Evolutionary conservation across 192 early-diverging fungal genomes (phyloP), one percentile per base, ranked within the genome.

Genomic region (Obelidium mucronatum): DNA sequence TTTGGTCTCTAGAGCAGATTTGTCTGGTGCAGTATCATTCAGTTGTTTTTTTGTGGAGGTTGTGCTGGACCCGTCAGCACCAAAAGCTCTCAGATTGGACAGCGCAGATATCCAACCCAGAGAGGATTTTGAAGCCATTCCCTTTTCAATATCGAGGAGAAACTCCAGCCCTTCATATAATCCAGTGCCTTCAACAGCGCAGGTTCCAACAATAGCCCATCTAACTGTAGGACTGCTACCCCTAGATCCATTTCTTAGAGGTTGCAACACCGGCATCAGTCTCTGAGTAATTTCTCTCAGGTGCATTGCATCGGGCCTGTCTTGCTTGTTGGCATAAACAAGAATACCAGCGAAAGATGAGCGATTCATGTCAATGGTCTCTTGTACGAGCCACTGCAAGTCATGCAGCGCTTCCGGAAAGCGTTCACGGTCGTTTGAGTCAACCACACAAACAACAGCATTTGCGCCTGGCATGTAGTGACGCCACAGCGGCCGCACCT

Each of bases 291-390:
- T 94, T 82, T 97, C 94, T 69, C 90, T 87, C 74, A 93, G 91
- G 78, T 88, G 92, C 94, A 98, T 96, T 76, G 97, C 95, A 84
- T 95, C 94, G 74, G 95, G 95, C 73, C 96, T 83, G 90, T 98
- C 97, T 83, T 98, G 97, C 89, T 98, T 98, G 91, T 98, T 98
- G 83, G 96, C 96, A 86, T 97, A 95, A 30, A 98, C 93, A 53
- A 98, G 76, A 51, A 98, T 84, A 67, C 91, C 83, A 31, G 94
- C 95, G 74, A n/a, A n/a, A n/a, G n/a, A n/a, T n/a, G n/a, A n/a
- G n/a, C n/a, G n/a, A 71, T 94, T 90, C 81, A 91, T 91, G 61
- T 97, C 91, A 83, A 97, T 95, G 79, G 95, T 93, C 84, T 97
- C 96, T 82, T 93, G 91, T 60, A 98, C 81, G 93, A 97, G 94